A percentile compares a stretch with the other conserved stretches of the same genome.
Conservation (phyloP, 2,329 filamentous ascomycete species). For the Sodiomyces alkalinus region DNA sequence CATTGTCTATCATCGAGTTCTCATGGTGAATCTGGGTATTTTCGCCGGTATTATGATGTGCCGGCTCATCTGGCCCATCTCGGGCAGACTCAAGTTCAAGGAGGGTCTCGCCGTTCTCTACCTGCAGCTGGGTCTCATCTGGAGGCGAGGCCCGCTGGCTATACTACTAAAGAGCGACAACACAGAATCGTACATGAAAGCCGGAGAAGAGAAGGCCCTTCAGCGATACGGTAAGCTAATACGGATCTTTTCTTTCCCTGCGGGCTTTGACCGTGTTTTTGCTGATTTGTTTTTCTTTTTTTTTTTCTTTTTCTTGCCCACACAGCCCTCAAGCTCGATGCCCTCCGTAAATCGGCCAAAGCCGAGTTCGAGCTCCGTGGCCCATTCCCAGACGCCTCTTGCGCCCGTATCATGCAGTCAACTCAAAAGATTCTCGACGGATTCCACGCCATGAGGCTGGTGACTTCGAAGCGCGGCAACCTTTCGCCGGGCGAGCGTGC, state of each 20-base stretch:
- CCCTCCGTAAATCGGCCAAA: constrained; percentile 55
- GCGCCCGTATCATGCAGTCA: constrained; percentile 58
- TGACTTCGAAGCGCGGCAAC: constrained; percentile 65
- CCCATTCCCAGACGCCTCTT: constrained; percentile 65
- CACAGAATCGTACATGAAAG: constrained; percentile 60
- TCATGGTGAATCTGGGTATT: constrained; percentile 73
- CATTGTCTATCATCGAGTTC: constrained; percentile 76
- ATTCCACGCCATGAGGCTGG: constrained; percentile 91
- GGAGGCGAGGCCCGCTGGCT: constrained; percentile 82
- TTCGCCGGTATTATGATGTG: constrained; percentile 88
- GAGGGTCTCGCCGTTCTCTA: constrained; percentile 83
- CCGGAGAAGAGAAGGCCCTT: constrained; percentile 76
- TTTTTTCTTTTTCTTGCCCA: constrained; percentile 1
- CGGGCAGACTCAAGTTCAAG: constrained; percentile 74
- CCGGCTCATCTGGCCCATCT: constrained; percentile 84
- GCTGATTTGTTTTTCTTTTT: not conserved
- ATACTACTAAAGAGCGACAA: constrained; percentile 47
- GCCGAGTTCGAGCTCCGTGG: constrained; percentile 81
- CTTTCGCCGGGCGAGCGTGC: constrained; percentile 69
- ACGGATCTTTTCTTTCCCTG: not conserved
- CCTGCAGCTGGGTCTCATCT: constrained; percentile 88
- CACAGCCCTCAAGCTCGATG: constrained; percentile 51
- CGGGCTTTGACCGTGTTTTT: too few species aligned
- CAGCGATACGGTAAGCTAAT: constrained; percentile 49
- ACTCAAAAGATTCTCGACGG: constrained; percentile 80